Evolutionary conservation across 306 rosid genomes (phyloP), one percentile per base, ranked within the genome.

Genomic region (Hylodesmum podocarpum): DNA sequence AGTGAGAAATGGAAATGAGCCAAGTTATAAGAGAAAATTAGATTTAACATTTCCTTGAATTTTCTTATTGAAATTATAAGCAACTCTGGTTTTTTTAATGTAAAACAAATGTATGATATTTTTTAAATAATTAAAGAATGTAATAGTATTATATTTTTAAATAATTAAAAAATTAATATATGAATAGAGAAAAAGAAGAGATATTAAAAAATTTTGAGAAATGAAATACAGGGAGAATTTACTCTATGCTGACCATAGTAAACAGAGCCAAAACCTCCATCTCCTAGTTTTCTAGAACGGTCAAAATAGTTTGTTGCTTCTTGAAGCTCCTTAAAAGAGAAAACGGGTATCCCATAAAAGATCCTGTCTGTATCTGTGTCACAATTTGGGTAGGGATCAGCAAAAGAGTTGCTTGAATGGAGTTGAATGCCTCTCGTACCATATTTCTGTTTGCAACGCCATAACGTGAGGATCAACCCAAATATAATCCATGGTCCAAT

Each of bases 191-290:
- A n/a, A n/a, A n/a, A n/a, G n/a, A n/a, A n/a, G n/a, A n/a, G n/a
- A n/a, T n/a, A n/a, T n/a, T n/a, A n/a, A n/a, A n/a, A n/a, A n/a
- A n/a, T n/a, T n/a, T n/a, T n/a, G n/a, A n/a, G n/a, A n/a, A n/a
- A n/a, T n/a, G n/a, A n/a, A n/a, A n/a, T n/a, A n/a, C n/a, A n/a
- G n/a, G n/a, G n/a, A n/a, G n/a, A n/a, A n/a, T n/a, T n/a, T n/a
- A n/a, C n/a, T 3, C 16, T 4, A 29, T 22, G 37, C 80, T 51
- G 66, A 92, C 97, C 96, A 31, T 82, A 55, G 73, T 88, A 90
- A 16, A 90, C 97, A 6, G 77, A 72, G 67, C 89, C 94, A 12
- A 89, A 89, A 24, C 96, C 96, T 33, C 96, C 96, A 1, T 84
- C 89, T 77, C 96, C 94, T 0, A 91, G 89, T 43, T 82, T 81